Evolutionary conservation across 2,329 filamentous ascomycete genomes (phyloP).

Genomic region (Penicillium aurantiogriseum): DNA sequence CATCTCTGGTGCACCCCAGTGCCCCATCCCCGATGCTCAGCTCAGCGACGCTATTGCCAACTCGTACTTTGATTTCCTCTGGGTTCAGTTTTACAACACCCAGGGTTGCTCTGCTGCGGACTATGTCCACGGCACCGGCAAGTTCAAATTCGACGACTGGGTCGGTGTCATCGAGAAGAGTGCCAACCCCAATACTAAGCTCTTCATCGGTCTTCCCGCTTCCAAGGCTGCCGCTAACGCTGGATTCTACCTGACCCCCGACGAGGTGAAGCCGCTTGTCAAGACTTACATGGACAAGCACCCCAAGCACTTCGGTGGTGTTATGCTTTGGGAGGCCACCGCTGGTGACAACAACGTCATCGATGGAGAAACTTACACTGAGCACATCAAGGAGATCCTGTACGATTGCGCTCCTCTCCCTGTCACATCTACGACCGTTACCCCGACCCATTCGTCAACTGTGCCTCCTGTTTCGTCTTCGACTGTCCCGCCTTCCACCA

Average conservation of each 20-base stretch:
- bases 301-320: constrained; percentile 53
- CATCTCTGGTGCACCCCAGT: constrained; percentile 56
- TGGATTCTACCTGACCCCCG: constrained; percentile 49
- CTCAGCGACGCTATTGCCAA: constrained; percentile 47
- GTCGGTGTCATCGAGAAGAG: constrained; percentile 37
- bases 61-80: constrained; percentile 53
- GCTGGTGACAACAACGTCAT: constrained; percentile 48
- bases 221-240: constrained; percentile 28
- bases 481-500: not conserved
- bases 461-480: constrained; percentile 1
- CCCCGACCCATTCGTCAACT: constrained; percentile 10
- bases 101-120: constrained; percentile 49
- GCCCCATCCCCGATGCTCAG: constrained; percentile 49
- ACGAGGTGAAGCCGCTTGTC: constrained; percentile 48
- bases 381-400: constrained; percentile 51
- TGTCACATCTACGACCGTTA: constrained; percentile 15
- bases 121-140: constrained; percentile 37
- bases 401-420: constrained; percentile 23
- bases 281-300: constrained; percentile 42
- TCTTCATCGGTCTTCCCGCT: constrained; percentile 54
- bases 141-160: constrained; percentile 52
- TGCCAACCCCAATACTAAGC: constrained; percentile 47
- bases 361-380: constrained; percentile 46
- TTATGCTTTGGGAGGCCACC: constrained; percentile 61
- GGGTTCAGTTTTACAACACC: constrained; percentile 59